These are phyloP conservation scores for Cutaneotrichosporon cyanovorans DNA, from an alignment of 1,284 basidiomycete species.

Conservation along the genomic window DNA sequence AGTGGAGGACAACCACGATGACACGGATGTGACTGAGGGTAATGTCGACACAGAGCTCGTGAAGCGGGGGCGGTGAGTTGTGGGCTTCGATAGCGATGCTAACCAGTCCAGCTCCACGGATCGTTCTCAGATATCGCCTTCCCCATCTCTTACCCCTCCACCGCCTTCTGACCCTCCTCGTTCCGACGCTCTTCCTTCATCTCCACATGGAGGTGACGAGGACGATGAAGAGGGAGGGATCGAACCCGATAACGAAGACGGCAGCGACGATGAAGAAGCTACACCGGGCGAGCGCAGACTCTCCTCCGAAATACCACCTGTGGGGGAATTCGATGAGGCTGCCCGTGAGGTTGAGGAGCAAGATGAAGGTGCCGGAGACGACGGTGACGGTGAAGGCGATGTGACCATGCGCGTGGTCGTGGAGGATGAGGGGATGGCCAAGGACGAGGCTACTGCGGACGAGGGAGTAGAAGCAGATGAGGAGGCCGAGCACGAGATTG, in stretches of 20 bases:
- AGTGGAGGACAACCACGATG: not conserved
- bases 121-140: conserved; percentile 12
- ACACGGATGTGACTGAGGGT: not conserved
- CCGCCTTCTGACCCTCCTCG: conserved; percentile 19
- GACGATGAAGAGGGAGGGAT: not conserved
- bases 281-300: not conserved
- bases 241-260: conserved; percentile 1
- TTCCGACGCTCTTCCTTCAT: conserved; percentile 13
- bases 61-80: not conserved
- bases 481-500: conserved; percentile 5
- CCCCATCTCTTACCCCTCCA: conserved; percentile 24
- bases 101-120: not conserved
- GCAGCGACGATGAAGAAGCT: not conserved
- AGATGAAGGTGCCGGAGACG: conserved; percentile 2
- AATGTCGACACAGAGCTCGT: not conserved
- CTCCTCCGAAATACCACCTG: too few relatives aligned
- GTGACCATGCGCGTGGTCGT: conserved; percentile 23
- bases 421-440: conserved; percentile 1
- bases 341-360: not conserved
- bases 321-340: not conserved
- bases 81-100: not conserved
- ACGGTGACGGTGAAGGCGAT: conserved; percentile 19
- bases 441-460: not conserved
- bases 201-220: conserved; percentile 3
- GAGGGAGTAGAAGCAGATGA: conserved; percentile 1